Evolutionary conservation across 1,139 yeast genomes (phyloP), one percentile per base, ranked within the genome.

Genomic region (Candida buenavistaensis): DNA sequence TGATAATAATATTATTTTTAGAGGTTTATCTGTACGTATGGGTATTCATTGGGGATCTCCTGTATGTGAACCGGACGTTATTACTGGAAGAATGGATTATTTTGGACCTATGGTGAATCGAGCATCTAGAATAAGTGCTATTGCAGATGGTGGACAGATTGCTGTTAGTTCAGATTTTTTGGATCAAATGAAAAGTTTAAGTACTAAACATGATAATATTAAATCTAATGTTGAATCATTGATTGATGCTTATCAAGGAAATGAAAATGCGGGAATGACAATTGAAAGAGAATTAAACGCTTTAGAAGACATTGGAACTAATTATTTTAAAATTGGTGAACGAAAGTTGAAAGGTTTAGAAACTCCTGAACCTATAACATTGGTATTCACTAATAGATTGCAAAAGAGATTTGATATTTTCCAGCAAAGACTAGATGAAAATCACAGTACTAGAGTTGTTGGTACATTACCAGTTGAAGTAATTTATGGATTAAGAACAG

Each of bases 11-110:
- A 57, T 79, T 1, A 75, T 92, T 6, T 92, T 82, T 59, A 70
- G 95, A 39, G 99, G 99, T 2, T 64, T 92, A 33, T 84, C 95
- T 1, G 99, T 92, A 8, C 78, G 99, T 52, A 92, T 92, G 97
- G 98, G 98, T 42, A 78, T 88, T 32, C 97, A 92, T 59, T 92
- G 97, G 96, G 99, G 99, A 39, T 72, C 85, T 1, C 98, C 99
- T 0, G 97, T 92, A 30, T 88, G 96, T 51, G 99, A 94, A 55
- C 78, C 86, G 4, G 98, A 92, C 66, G 84, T 92, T 38, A 89
- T 90, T 37, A 92, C 98, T 0, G 78, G 90, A 45, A 80, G 99
- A 66, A 92, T 94, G 98, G 99, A 92, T 61, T 92, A 92, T 58
- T 85, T 92, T 51, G 99, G 99, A 0, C 98, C 99, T 1, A 90